phyloP scores from a whole-genome alignment of 2,329 filamentous ascomycete species.

The Orbilia oligospora region DNA sequence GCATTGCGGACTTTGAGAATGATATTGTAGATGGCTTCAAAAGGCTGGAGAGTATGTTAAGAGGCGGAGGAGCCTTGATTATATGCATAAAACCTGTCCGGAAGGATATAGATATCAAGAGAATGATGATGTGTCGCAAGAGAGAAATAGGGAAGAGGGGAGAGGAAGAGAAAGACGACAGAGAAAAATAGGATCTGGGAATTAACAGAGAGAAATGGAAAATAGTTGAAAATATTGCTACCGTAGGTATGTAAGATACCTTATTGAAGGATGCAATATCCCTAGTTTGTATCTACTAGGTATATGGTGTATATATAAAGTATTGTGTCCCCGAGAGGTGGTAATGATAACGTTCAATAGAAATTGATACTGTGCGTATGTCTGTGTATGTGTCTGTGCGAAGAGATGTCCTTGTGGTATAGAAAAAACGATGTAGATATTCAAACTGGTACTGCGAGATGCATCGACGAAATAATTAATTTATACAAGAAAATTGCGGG shows the following conservation, averaged over 20 bases:
- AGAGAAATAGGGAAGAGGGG: background rate
- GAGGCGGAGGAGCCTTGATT: constrained; percentile 27
- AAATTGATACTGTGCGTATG: background rate
- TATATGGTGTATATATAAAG: background rate
- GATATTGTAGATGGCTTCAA: background rate
- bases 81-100: constrained; percentile 36
- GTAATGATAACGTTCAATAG: too few species aligned
- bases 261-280: background rate
- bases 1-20: constrained; percentile 22
- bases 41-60: background rate
- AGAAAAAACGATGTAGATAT: too few species aligned
- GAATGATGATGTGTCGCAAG: background rate
- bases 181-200: too few species aligned
- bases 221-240: too few species aligned
- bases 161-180: too few species aligned
- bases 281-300: background rate
- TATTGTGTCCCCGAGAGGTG: background rate
- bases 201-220: background rate
- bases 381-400: too few species aligned
- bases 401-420: too few species aligned
- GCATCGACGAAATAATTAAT: constrained; percentile 6
- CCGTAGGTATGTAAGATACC: constrained; percentile 3
- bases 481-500: constrained; percentile 5
- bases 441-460: background rate
- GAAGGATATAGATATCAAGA: background rate